These are phyloP conservation scores for Penicillium sp. DNA, from an alignment of 2,329 filamentous ascomycete genomes.

Conservation along the genomic window DNA sequence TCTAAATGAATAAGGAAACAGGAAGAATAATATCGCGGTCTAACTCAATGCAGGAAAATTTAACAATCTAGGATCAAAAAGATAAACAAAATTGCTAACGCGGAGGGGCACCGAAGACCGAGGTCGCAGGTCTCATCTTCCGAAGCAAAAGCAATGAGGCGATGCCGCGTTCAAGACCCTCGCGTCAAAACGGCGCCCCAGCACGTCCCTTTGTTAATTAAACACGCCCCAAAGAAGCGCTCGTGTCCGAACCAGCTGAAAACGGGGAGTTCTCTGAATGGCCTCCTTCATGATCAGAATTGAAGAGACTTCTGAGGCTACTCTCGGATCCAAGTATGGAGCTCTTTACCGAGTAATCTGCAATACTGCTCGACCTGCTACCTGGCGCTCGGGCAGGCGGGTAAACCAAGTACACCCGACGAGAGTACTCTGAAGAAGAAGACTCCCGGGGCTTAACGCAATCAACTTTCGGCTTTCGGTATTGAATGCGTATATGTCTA, in stretches of 20 bases:
- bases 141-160: neutral
- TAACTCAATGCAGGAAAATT: neutral
- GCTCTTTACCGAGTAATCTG: neutral
- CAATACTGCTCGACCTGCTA: neutral
- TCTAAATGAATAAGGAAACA: neutral
- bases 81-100: neutral
- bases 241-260: neutral
- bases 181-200: neutral
- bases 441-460: neutral
- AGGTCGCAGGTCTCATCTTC: neutral
- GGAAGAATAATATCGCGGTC: neutral
- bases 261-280: neutral
- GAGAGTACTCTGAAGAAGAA: neutral
- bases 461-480: neutral
- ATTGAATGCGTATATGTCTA: neutral
- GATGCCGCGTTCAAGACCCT: neutral
- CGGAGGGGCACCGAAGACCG: neutral
- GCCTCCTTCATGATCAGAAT: neutral
- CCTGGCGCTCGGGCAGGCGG: neutral
- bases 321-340: neutral
- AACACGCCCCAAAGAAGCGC: neutral
- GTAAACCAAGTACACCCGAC: neutral
- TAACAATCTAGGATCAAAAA: neutral
- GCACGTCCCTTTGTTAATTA: neutral
- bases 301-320: neutral